A percentile compares a stretch with the other conserved stretches of the same genome.
phyloP scores from a whole-genome alignment of 352 stramenopile species.

The Phytopythium kandeliae region DNA sequence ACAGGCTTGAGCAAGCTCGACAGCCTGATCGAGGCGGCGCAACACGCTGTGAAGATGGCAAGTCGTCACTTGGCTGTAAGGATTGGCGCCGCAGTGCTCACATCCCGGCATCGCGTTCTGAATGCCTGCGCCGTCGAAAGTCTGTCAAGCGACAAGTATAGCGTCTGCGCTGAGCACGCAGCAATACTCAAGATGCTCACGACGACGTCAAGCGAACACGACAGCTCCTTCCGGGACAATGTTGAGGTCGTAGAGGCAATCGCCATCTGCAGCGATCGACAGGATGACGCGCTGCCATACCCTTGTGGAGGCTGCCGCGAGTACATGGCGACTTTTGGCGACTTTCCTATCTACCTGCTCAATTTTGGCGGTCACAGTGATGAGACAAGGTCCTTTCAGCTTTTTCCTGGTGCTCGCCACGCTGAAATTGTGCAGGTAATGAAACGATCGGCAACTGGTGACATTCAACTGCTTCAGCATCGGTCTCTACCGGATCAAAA shows the following conservation, averaged over 20 bases:
- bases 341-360: constrained; percentile 70
- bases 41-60: constrained; percentile 19
- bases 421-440: constrained; percentile 15
- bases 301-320: constrained; percentile 67
- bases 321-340: constrained; percentile 58
- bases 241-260: constrained; percentile 30
- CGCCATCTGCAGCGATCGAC: constrained; percentile 54
- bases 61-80: constrained; percentile 23
- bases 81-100: constrained; percentile 53
- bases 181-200: constrained; percentile 45
- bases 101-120: constrained; percentile 33
- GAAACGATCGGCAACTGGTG: not conserved
- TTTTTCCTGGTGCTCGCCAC: constrained; percentile 51
- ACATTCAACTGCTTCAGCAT: constrained; percentile 2
- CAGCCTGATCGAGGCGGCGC: constrained; percentile 44
- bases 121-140: constrained; percentile 33
- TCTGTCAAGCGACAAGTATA: constrained; percentile 21
- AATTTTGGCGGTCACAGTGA: constrained; percentile 39
- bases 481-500: not conserved
- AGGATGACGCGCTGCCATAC: constrained; percentile 32
- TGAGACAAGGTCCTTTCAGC: constrained; percentile 44
- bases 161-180: constrained; percentile 52
- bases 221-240: not conserved
- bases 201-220: constrained; percentile 3
- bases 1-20: constrained; percentile 35